Evolutionary conservation across 768 basidiomycete species (phyloP).

Genomic region (Leccinellum rugosiceps): DNA sequence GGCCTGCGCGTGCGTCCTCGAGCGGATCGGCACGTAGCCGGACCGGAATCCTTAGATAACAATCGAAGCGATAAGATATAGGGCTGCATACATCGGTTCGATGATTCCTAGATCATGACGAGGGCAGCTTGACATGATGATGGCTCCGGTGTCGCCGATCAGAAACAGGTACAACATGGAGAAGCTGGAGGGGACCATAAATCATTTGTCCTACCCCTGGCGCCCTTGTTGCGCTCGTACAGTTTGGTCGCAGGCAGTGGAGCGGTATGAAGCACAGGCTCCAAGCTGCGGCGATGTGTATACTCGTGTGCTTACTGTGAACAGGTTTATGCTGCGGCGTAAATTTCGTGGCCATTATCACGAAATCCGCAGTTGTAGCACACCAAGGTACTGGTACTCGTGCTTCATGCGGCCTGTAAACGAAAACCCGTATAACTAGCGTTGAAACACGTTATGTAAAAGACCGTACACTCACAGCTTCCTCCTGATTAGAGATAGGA

Average conservation of each 20-base stretch:
- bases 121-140: background rate
- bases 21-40: background rate
- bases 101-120: background rate
- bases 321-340: background rate
- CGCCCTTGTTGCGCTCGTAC: background rate
- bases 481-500: background rate
- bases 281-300: background rate
- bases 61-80: background rate
- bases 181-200: background rate
- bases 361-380: background rate
- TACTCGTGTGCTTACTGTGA: background rate
- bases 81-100: background rate
- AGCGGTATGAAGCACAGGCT: background rate
- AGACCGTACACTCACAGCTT: background rate
- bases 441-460: too few species aligned
- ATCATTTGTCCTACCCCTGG: slow-evolving; percentile 7
- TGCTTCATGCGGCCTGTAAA: background rate
- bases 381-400: background rate
- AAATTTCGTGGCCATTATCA: background rate
- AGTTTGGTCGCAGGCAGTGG: slow-evolving; percentile 1
- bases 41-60: background rate
- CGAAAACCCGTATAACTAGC: background rate
- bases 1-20: background rate
- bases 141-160: background rate
- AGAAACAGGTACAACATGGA: background rate